Conservation (phyloP, 2,329 filamentous ascomycete species). For the Colletotrichum trifolii region DNA sequence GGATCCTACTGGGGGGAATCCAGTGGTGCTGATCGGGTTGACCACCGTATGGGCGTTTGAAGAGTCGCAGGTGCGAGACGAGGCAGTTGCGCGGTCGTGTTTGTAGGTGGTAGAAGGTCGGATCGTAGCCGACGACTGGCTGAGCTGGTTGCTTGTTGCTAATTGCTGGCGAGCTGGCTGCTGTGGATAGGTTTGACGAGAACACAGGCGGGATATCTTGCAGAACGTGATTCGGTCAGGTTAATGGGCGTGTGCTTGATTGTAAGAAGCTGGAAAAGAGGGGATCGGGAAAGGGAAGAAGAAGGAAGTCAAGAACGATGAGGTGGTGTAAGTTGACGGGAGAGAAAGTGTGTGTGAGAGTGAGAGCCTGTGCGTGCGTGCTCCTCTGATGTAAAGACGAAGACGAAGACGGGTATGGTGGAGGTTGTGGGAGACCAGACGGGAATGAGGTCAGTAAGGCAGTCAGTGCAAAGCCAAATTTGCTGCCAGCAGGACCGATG, state of each 20-base stretch:
- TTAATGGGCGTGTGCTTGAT: constrained; percentile 10
- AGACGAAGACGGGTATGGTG: constrained; percentile 25
- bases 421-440: constrained; percentile 32
- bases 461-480: constrained; percentile 31
- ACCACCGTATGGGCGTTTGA: no score
- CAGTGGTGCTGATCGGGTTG: no score
- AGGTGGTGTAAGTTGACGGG: constrained; percentile 21
- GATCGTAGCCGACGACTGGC: constrained; percentile 24
- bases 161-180: constrained; percentile 26
- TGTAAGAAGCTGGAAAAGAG: constrained; percentile 34
- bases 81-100: constrained; percentile 28
- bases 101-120: constrained; percentile 4
- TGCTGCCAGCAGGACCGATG: no score
- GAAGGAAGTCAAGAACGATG: constrained; percentile 14
- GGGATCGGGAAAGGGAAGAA: constrained; percentile 14
- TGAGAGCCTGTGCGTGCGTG: no score
- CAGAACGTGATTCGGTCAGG: constrained; percentile 18
- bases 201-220: constrained; percentile 20
- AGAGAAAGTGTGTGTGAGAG: constrained; percentile 19
- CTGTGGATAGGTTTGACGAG: constrained; percentile 28
- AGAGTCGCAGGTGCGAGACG: constrained; percentile 1
- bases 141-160: constrained; percentile 4
- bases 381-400: constrained; percentile 33
- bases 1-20: constrained; percentile 17
- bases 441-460: constrained; percentile 36